phyloP scores from a whole-genome alignment of 139 green algal species.

The Microglena sp. region DNA sequence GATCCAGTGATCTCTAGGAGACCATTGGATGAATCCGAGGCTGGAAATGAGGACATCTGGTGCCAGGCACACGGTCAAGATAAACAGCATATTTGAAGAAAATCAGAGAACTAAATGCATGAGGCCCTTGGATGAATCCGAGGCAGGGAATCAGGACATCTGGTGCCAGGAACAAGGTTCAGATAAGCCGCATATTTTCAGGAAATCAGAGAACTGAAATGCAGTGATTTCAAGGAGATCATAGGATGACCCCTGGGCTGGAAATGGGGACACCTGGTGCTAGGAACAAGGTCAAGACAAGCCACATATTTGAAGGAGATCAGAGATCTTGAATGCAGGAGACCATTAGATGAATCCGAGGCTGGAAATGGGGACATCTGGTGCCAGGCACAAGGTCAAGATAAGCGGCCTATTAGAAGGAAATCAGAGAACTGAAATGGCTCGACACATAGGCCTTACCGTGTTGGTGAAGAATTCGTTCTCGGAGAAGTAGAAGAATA shows the following conservation, averaged over 20 bases:
- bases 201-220: no score
- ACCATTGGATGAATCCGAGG: not conserved
- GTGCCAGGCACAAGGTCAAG: no score
- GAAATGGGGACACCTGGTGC: not conserved
- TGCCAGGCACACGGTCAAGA: no score
- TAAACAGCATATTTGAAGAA: no score
- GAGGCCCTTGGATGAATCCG: not conserved
- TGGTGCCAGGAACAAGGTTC: no score
- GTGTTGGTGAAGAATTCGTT: conserved; percentile 89
- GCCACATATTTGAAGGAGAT: not conserved
- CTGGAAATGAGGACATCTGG: not conserved
- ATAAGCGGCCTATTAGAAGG: no score
- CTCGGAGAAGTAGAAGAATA: conserved; percentile 29
- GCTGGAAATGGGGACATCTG: not conserved
- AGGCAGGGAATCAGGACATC: not conserved
- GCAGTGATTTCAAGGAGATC: no score
- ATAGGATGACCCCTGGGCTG: not conserved
- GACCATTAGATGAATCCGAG: not conserved
- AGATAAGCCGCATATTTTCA: no score
- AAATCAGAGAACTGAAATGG: no score
- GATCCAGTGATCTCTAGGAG: no score
- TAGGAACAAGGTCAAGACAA: no score
- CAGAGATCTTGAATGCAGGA: not conserved
- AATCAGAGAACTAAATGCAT: no score
- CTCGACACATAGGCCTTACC: conserved; percentile 15